Evolutionary conservation across 73 alveolate genomes (phyloP).

Genomic region (Effrenium voratum): DNA sequence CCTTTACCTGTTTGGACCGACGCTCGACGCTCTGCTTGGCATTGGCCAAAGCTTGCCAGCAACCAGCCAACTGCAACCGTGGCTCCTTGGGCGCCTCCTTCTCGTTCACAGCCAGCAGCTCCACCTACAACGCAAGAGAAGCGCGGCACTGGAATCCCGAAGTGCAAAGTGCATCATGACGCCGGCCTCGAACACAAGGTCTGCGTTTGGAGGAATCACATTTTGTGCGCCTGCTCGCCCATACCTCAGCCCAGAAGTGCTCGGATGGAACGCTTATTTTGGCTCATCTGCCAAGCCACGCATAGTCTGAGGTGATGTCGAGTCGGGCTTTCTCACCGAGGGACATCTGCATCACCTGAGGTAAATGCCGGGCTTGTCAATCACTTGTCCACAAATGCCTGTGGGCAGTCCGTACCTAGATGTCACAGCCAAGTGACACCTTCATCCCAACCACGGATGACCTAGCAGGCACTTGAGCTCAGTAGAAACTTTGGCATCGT

Average conservation of each 20-base stretch:
- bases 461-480: not conserved
- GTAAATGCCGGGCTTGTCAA: no score
- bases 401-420: no score
- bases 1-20: no score
- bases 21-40: no score
- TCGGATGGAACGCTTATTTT: no score
- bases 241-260: not conserved
- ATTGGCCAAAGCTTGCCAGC: no score
- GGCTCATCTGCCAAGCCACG: constrained; percentile 3
- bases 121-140: not conserved
- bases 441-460: constrained; percentile 61
- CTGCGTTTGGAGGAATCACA: constrained; percentile 58
- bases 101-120: constrained; percentile 38
- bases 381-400: no score
- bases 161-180: not conserved
- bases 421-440: constrained; percentile 21
- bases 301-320: constrained; percentile 36
- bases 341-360: constrained; percentile 54
- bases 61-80: no score
- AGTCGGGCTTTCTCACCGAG: constrained; percentile 33
- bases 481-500: not conserved
- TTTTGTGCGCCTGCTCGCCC: constrained; percentile 34
- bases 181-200: constrained; percentile 52
- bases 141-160: not conserved
- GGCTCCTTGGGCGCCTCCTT: constrained; percentile 54